Conservation (phyloP, 2,329 filamentous ascomycete genomes). For the Fusarium algeriense region DNA sequence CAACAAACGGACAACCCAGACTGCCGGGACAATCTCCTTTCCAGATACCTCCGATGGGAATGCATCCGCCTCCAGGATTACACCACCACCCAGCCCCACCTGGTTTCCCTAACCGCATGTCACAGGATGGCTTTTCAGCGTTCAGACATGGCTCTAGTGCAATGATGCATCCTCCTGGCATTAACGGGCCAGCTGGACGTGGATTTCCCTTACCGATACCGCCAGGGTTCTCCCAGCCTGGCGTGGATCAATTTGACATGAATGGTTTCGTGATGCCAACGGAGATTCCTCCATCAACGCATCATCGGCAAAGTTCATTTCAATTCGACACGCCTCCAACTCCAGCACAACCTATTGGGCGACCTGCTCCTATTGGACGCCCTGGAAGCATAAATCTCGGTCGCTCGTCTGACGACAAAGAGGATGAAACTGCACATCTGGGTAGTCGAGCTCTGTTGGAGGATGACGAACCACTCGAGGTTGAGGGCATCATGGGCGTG, state of each 20-base stretch:
- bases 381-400: constrained; percentile 78
- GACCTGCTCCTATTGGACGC: constrained; percentile 88
- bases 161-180: constrained; percentile 64
- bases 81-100: constrained; percentile 56
- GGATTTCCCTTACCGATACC: constrained; percentile 57
- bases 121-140: constrained; percentile 64
- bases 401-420: constrained; percentile 64
- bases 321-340: constrained; percentile 70
- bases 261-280: constrained; percentile 51
- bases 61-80: constrained; percentile 60
- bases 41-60: constrained; percentile 66
- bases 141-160: constrained; percentile 61
- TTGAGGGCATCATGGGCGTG: constrained; percentile 51
- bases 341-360: constrained; percentile 78
- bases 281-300: constrained; percentile 58
- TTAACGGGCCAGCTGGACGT: constrained; percentile 59
- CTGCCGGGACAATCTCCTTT: constrained; percentile 60
- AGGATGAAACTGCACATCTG: constrained; percentile 83
- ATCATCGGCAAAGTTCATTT: constrained; percentile 81
- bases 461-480: constrained; percentile 71
- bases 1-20: constrained; percentile 57
- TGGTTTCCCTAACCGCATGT: constrained; percentile 69
- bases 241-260: constrained; percentile 50
- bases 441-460: constrained; percentile 91
- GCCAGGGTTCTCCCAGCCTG: constrained; percentile 53